These are phyloP conservation scores for Oryza meyeriana DNA, from an alignment of 176 grass and related monocot species.

Conservation along the genomic window DNA sequence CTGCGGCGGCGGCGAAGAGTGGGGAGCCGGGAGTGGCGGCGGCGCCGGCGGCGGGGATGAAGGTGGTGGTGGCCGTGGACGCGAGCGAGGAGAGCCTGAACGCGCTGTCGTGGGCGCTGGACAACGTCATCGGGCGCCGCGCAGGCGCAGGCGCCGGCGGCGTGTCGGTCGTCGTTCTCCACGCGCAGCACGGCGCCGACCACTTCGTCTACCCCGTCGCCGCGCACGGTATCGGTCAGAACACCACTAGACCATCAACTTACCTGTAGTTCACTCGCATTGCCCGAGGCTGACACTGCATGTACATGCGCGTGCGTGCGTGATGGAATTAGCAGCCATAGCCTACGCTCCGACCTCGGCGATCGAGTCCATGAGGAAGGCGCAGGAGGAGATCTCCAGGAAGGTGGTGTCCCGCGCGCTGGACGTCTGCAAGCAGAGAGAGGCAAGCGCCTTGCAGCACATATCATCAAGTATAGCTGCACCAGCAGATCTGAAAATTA, in stretches of 20 bases:
- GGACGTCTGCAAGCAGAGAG: constrained; percentile 44
- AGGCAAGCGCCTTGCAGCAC: not conserved
- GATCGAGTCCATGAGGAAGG: constrained; percentile 48
- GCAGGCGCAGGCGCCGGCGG: not conserved
- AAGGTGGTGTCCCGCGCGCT: constrained; percentile 44
- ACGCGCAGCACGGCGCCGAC: constrained; percentile 53
- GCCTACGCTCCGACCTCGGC: constrained; percentile 42
- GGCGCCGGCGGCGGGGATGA: constrained; percentile 30
- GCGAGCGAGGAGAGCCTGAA: constrained; percentile 77
- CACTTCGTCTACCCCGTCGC: constrained; percentile 65
- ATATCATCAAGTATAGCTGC: not conserved
- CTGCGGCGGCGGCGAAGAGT: not conserved
- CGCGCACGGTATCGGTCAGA: constrained; percentile 39
- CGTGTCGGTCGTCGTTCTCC: constrained; percentile 53
- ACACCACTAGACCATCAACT: not conserved
- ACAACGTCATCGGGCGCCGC: constrained; percentile 41
- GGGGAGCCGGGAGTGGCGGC: not conserved
- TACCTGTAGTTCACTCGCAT: not conserved
- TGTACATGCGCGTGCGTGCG: not conserved
- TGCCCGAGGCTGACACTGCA: not conserved
- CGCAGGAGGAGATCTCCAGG: constrained; percentile 54
- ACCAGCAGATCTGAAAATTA: not conserved
- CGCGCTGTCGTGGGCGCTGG: constrained; percentile 71
- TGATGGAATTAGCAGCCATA: not conserved
- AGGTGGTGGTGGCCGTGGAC: constrained; percentile 68